Base-by-base conservation (phyloP, 164 flowering plant genomes). In the Stephania yunnanensis region DNA sequence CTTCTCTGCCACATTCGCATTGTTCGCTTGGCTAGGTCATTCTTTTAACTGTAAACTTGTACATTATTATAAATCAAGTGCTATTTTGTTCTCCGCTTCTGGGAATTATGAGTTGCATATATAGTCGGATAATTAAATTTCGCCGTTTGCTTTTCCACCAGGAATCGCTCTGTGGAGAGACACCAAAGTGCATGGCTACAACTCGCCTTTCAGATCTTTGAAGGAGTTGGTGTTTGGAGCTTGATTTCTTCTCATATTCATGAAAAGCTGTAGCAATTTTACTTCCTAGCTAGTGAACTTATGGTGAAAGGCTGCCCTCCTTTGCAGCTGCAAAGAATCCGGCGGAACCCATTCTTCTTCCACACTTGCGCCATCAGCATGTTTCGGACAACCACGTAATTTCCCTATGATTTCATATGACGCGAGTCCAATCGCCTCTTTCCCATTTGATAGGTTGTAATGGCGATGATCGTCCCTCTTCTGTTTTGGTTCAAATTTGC, bases 121-220 rank as follows among this genome's bases (percentile, higher is more conserved):
- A 19, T 58, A 15, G 64, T 17, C 19, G 19, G 64, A 58, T 5
- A 58, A 19, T 58, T 58, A 10, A 48, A 30, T 50, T 71, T 50
- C 1, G 55, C 58, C 5, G 29, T 46, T 48, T 58, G 64, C 15
- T 72, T 73, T 69, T 82, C 72, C 71, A 29, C 76, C 89, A 94
- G 99, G 92, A 71, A 46, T 89, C 72, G 79, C 91, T 69, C 75
- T 95, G 0, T 91, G 95, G 99, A 89, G 84, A 83, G 97, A 95
- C 83, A 72, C 87, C 17, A 83, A 79, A 66, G 99, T 78, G 4
- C 81, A 90, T 73, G 97, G 96, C 46, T 83, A 85, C 82, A 77
- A 69, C 78, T 90, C 97, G 0, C 94, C 94, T 0, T 50, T 88
- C 63, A 82, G 82, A 76, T 88, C 97, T n/a, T 79, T 92, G 73